phyloP scores from a whole-genome alignment of 78 protist species.

The Capsaspora owczarzaki region DNA sequence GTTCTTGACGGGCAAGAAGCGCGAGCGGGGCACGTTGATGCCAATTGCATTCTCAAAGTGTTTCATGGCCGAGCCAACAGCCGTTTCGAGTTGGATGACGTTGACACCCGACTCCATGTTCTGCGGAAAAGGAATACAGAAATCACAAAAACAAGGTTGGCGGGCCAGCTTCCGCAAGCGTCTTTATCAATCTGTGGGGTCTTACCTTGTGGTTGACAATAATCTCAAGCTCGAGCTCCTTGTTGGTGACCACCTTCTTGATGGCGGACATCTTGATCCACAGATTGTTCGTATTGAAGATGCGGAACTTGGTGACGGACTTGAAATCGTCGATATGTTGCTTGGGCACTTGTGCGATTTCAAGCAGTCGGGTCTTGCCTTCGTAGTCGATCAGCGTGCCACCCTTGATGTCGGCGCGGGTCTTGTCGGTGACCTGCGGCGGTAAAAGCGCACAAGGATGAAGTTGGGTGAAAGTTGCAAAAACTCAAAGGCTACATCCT shows the following conservation, averaged over 20 bases:
- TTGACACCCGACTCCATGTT: constrained; percentile 33
- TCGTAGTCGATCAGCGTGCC: constrained; percentile 83
- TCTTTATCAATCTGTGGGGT: no score
- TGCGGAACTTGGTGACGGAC: constrained; percentile 74
- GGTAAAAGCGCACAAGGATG: no score
- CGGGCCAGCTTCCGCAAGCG: background rate
- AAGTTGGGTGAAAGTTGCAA: no score
- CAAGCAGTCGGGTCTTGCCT: constrained; percentile 69
- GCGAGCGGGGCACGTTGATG: constrained; percentile 82
- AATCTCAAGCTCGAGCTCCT: constrained; percentile 63
- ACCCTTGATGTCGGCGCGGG: constrained; percentile 95
- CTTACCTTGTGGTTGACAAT: constrained; percentile 92
- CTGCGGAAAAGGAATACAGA: background rate
- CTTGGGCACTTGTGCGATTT: constrained; percentile 87
- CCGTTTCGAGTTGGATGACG: constrained; percentile 94
- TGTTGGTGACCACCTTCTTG: constrained; percentile 27
- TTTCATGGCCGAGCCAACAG: constrained; percentile 91
- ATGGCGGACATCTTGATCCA: constrained; percentile 85
- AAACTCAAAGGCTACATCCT: no score
- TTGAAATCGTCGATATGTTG: constrained; percentile 82
- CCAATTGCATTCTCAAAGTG: constrained; percentile 70
- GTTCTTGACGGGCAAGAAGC: constrained; percentile 94
- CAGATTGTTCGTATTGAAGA: constrained; percentile 97
- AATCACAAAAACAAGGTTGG: no score
- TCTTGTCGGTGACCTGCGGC: constrained; percentile 86